Evolutionary conservation across 768 basidiomycete species (phyloP).

Genomic region (Suillus bovinus): DNA sequence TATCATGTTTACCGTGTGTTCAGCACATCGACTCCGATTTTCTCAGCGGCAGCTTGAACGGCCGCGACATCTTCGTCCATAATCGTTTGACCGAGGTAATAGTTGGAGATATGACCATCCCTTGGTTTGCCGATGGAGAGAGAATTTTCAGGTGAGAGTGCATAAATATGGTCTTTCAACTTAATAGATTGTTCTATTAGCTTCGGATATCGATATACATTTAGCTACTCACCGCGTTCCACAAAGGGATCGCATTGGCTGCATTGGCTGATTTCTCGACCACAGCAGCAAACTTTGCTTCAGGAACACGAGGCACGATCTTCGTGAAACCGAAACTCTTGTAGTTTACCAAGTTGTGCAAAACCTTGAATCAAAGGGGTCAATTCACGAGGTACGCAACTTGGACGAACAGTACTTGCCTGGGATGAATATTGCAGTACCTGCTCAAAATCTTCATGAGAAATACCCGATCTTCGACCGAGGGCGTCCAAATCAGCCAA

Average conservation of each 20-base stretch:
- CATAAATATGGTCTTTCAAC: conserved; percentile 78
- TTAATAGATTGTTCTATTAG: conserved; percentile 28
- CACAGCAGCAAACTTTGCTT: conserved; percentile 62
- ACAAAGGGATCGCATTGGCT: conserved; percentile 54
- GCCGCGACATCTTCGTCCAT: conserved; percentile 77
- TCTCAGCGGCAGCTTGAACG: conserved; percentile 76
- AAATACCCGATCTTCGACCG: conserved; percentile 53
- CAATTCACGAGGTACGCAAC: not conserved
- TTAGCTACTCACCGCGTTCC: conserved; percentile 51
- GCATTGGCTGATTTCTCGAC: conserved; percentile 62
- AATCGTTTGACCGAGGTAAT: conserved; percentile 75
- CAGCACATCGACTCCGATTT: conserved; percentile 69
- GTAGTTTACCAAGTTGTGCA: conserved; percentile 61
- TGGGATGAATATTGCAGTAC: conserved; percentile 74
- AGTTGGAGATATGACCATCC: conserved; percentile 80
- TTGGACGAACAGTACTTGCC: conserved; percentile 36
- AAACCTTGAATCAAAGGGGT: conserved; percentile 24
- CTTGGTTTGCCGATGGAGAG: conserved; percentile 80
- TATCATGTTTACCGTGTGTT: conserved; percentile 66
- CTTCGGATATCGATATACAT: not conserved
- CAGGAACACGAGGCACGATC: conserved; percentile 70
- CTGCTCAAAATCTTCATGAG: conserved; percentile 63
- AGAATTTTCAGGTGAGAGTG: conserved; percentile 58
- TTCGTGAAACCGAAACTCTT: conserved; percentile 86
- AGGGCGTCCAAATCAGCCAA: conserved; percentile 58